phyloP scores from a whole-genome alignment of 1,139 yeast genomes.

The Blastobotrys petasosporus region DNA sequence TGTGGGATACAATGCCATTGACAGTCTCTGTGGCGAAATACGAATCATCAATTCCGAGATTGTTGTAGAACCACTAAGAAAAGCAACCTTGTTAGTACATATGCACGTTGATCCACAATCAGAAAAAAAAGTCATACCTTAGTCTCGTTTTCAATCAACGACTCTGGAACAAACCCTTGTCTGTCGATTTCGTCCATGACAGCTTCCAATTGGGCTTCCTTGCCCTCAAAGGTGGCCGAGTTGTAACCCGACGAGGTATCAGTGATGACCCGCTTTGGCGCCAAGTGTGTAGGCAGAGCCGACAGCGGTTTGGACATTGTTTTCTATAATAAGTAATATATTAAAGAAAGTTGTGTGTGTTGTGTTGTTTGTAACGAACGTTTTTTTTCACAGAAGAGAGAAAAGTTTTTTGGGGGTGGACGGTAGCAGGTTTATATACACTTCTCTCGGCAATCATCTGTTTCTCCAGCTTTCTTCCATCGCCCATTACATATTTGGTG shows the following conservation, averaged over 20 bases:
- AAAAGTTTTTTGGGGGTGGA: not conserved
- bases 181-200: conserved; percentile 79
- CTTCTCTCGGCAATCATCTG: too few relatives aligned
- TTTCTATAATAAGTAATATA: not conserved
- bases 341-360: not conserved
- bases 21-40: conserved; percentile 85
- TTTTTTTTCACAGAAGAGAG: not conserved
- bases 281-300: conserved; percentile 13
- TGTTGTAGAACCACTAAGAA: conserved; percentile 70
- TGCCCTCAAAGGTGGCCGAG: conserved; percentile 70
- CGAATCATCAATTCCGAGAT: conserved; percentile 82
- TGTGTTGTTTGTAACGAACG: not conserved
- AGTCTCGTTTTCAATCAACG: conserved; percentile 77
- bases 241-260: conserved; percentile 51
- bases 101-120: not conserved
- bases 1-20: conserved; percentile 72
- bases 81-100: conserved; percentile 13
- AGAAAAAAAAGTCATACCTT: conserved; percentile 30
- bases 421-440: not conserved
- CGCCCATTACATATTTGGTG: too few relatives aligned
- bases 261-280: conserved; percentile 17
- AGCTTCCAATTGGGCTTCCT: conserved; percentile 70
- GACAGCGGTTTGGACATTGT: conserved; percentile 12
- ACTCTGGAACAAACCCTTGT: conserved; percentile 85
- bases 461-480: too few relatives aligned